Base-by-base conservation (phyloP, 179 eudicot species). In the Beta macrorhiza region DNA sequence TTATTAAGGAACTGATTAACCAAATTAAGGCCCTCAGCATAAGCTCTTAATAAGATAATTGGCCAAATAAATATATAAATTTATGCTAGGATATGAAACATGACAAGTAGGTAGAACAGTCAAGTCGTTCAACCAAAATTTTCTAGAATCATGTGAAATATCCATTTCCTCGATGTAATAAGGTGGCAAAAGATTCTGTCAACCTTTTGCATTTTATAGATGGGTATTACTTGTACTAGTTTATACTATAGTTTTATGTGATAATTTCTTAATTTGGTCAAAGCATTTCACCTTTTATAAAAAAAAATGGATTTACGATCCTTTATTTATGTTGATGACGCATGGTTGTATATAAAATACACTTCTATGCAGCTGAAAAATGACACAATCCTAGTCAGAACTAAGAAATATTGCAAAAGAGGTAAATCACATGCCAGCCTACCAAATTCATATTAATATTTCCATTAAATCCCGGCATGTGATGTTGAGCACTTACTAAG, bases 391-490 rank as follows among this genome's bases (percentile, higher is more conserved):
- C 25, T 61, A 67, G 75, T 75, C 68, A 56, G 67, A 81, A 81
- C 47, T 25, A 16, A 58, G 53, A 75, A 80, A 80, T 29, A 37
- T 0, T n/a, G 20, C 78, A 61, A 44, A 57, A 49, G 47, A 17
- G 78, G 72, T 17, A 63, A 69, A 57, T 13, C 53, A 47, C 17
- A 45, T 61, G 78, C 25, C 47, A 20, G 79, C 72, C 83, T 81
- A 84, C 83, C 78, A 80, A 80, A 80, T 84, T 47, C 79, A 69
- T 76, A 75, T 64, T 6, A n/a, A 52, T 37, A 73, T 29, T 59
- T 44, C 83, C 77, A 84, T 80, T 77, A 71, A 84, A 53, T 72
- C 83, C 70, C 81, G 83, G 64, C 81, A 77, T 84, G 83, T 80
- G 81, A 84, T 76, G 59, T 80, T 56, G 78, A 84, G 75, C 80